Base-by-base conservation (phyloP, 2,329 filamentous ascomycete species). In the Tolypocladium tundrense region DNA sequence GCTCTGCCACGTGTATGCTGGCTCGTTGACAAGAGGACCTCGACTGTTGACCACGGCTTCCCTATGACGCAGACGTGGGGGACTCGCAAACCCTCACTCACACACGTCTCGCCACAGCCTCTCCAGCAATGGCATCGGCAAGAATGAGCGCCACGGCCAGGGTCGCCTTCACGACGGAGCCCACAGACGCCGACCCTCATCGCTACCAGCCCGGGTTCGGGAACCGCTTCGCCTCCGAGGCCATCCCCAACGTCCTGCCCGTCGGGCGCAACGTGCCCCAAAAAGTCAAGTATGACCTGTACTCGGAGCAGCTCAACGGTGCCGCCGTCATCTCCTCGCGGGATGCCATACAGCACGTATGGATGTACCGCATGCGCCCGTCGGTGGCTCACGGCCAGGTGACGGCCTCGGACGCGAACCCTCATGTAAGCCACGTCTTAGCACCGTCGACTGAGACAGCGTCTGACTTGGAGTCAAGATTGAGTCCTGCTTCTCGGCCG, bases 161-260 rank as follows among this genome's bases (percentile, higher is more conserved):
- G 40, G 55, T 60, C 10, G 61, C 60, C 31, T 64, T 60, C 58
- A 59, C 59, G 33, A 65, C 66, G 5, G 55, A 54, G 35, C 65
- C 65, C 13, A 63, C 67, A 14, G 45, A 52, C 31, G 53, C 56
- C 67, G 60, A 76, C 75, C 67, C 80, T 69, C 69, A 84, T 55
- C 56, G 78, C 69, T 85, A 85, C 64, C 79, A 83, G 77, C 67
- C 75, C 24, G 82, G 81, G 24, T 84, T 83, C 63, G 77, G 77
- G 42, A 85, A 84, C 65, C 66, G 70, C 11, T 77, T 78, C 59
- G 71, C 73, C 55, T 77, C 76, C 31, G 76, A 79, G 60, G 75
- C 74, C n/a, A 69, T 79, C 2, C 73, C 76, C 14, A 74, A 72
- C 39, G 75, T 73, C 31, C 72, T 79, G 27, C 77, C 77, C 10